Evolutionary conservation across 345 rosid genomes (phyloP).

Genomic region (Populus ilicifolia): DNA sequence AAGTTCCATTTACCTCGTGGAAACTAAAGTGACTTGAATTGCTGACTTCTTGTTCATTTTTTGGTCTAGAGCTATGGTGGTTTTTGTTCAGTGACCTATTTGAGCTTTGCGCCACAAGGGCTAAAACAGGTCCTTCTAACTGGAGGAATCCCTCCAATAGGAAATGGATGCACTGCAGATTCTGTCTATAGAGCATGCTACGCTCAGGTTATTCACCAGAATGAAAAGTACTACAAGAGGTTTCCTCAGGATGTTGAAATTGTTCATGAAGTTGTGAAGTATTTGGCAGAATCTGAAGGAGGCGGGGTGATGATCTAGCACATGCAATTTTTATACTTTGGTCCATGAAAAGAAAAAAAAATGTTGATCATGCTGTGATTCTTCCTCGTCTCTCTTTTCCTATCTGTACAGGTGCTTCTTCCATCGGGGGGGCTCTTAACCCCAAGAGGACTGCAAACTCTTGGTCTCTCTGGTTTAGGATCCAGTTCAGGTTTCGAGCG

Average conservation of each 20-base stretch:
- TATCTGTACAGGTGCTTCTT: conserved; percentile 55
- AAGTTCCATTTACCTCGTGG: neutral
- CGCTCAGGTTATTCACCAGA: conserved; percentile 59
- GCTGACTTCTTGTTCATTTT: neutral
- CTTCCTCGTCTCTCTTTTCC: neutral
- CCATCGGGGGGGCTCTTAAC: conserved; percentile 89
- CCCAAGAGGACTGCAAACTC: conserved; percentile 71
- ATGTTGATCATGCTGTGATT: neutral
- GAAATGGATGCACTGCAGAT: conserved; percentile 68
- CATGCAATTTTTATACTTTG: conserved; percentile 1
- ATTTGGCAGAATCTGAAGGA: conserved; percentile 74
- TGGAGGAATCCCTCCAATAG: conserved; percentile 88
- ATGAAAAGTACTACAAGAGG: conserved; percentile 82
- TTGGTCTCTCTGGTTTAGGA: conserved; percentile 84
- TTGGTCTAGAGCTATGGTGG: conserved; percentile 83
- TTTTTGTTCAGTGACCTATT: conserved; percentile 81
- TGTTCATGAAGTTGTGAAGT: conserved; percentile 54
- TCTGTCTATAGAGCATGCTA: conserved; percentile 54
- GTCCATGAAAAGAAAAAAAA: neutral
- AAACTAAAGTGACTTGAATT: neutral
- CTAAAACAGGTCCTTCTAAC: conserved; percentile 84
- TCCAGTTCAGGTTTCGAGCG: conserved; percentile 86
- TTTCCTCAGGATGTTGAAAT: conserved; percentile 76
- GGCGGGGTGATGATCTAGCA: conserved; percentile 60
- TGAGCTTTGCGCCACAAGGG: conserved; percentile 88